Conservation (phyloP, 305 asterid species). For the Rubia tinctorum region DNA sequence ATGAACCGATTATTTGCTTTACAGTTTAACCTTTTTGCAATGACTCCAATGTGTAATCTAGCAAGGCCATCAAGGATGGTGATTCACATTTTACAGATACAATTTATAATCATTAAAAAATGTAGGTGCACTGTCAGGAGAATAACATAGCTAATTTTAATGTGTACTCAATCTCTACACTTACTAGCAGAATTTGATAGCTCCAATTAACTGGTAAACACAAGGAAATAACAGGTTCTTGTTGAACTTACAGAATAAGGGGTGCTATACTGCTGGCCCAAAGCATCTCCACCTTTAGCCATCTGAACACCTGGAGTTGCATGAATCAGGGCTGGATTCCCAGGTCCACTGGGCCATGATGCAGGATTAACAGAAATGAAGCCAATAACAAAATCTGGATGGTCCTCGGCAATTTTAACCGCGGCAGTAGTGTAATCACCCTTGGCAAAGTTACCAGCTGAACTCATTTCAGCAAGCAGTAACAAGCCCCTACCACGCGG, state of each 20-base stretch:
- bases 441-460: slow-evolving; percentile 88
- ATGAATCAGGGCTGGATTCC: slow-evolving; percentile 77
- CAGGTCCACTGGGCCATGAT: slow-evolving; percentile 84
- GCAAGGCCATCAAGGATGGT: background rate
- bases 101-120: background rate
- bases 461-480: slow-evolving; percentile 98
- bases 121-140: background rate
- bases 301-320: slow-evolving; percentile 97
- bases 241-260: slow-evolving; percentile 74
- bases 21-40: background rate
- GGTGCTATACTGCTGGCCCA: slow-evolving; percentile 96
- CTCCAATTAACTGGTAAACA: background rate
- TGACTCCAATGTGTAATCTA: background rate
- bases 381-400: slow-evolving; percentile 92
- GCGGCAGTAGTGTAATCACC: slow-evolving; percentile 97
- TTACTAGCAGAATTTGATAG: background rate
- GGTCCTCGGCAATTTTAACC: slow-evolving; percentile 87
- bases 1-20: background rate
- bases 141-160: background rate
- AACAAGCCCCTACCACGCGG: slow-evolving; percentile 81
- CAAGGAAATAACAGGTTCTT: background rate
- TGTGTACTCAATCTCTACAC: background rate
- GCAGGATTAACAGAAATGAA: slow-evolving; percentile 98
- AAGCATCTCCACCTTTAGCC: slow-evolving; percentile 91
- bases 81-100: background rate